Conservation (phyloP, 1,284 basidiomycete species). For the Ustilago tritici region DNA sequence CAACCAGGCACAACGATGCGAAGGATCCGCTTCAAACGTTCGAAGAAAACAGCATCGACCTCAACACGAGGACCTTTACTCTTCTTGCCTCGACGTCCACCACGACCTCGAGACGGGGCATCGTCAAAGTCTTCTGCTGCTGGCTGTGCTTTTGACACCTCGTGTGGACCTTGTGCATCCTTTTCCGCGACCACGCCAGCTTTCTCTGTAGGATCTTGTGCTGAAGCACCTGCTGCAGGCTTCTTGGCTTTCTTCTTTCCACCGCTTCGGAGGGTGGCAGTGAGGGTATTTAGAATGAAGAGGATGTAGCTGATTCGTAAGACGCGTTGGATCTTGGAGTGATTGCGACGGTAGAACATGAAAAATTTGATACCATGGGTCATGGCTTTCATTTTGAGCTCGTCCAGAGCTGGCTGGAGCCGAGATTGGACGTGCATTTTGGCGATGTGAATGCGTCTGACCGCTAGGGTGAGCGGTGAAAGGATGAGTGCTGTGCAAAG, state of each 20-base stretch:
- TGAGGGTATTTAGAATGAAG: constrained; percentile 53
- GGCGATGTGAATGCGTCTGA: not conserved
- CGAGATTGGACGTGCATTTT: constrained; percentile 64
- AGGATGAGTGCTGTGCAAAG: not conserved
- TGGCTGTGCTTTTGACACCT: constrained; percentile 14
- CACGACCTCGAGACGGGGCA: constrained; percentile 27
- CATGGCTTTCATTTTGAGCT: constrained; percentile 57
- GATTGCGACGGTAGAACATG: constrained; percentile 60
- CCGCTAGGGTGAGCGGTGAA: not conserved
- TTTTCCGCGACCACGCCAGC: constrained; percentile 29
- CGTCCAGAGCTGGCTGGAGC: constrained; percentile 50
- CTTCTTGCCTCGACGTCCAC: constrained; percentile 49
- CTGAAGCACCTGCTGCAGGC: constrained; percentile 3
- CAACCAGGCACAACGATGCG: constrained; percentile 89
- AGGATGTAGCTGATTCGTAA: constrained; percentile 56
- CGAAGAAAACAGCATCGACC: constrained; percentile 91
- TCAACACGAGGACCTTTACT: constrained; percentile 70
- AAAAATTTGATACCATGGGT: constrained; percentile 51
- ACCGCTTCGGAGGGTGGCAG: constrained; percentile 50
- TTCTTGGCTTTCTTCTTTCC: constrained; percentile 52
- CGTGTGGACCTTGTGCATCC: constrained; percentile 21
- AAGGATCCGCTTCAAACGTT: constrained; percentile 81
- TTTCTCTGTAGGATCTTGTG: constrained; percentile 25
- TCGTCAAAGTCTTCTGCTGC: constrained; percentile 40
- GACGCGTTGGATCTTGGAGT: constrained; percentile 58